Base-by-base conservation (phyloP, 768 basidiomycete species). In the Cubamyces sp. region DNA sequence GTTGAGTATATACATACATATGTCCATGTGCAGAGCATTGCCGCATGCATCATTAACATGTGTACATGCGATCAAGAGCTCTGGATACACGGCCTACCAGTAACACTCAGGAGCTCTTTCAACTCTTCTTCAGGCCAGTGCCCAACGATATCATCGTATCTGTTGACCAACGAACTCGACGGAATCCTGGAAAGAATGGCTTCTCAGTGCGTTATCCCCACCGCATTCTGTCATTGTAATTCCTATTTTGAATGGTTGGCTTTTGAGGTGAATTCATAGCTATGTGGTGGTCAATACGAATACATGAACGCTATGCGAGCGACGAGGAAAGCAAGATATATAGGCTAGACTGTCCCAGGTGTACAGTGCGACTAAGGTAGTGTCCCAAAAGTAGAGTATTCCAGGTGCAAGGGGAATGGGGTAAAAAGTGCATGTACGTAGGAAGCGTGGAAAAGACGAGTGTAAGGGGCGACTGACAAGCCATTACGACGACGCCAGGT, bases 311-410 rank as follows among this genome's bases (percentile, higher is more conserved):
- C 16, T 40, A 19, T 26, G 41, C 34, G 34, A 42, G 53, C 57
- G 21, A 54, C 19, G 47, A 52, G 21, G 43, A 34, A 54, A 60
- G 52, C 63, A 52, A 52, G 40, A 50, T 64, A 55, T 47, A 64
- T 64, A 60, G 46, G 58, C 39, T 64, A 64, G 58, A 23, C 30
- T 64, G 63, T 64, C 63, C 63, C 41, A 64, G 47, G 58, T 52
- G 58, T 60, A 57, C 63, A 64, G 48, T 59, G 62, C 51, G 23
- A 60, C 53, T 41, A 55, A 54, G 56, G 47, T 23, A 57, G 19
- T 56, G 63, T 64, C 63, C 63, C 58, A 56, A 34, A 43, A 34
- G 41, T 49, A 62, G 49, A 47, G 47, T 62, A 51, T 40, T 47
- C 42, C 47, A 26, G 43, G 47, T 30, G 41, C 23, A 30, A 55